Percentiles rank a stretch among this genome's conserved stretches.
Evolutionary conservation across 1,284 basidiomycete species (phyloP).

Genomic region (Pulveroboletus ridleyi): DNA sequence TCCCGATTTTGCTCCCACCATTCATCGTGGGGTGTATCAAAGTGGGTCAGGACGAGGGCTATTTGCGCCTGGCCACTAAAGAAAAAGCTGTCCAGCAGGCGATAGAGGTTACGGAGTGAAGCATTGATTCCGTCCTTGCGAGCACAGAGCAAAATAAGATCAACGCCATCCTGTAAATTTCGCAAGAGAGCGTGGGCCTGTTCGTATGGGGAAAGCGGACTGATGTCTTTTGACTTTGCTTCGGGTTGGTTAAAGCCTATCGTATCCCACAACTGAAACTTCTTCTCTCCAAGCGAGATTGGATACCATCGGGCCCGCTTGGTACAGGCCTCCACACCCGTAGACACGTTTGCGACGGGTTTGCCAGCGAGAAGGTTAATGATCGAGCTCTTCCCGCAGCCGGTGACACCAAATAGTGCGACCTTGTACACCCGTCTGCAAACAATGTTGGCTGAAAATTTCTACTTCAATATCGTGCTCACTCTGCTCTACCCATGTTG

Average conservation of each 20-base stretch:
- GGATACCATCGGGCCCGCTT: constrained; percentile 36
- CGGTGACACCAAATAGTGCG: constrained; percentile 34
- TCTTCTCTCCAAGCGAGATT: constrained; percentile 26
- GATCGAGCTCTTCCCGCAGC: constrained; percentile 37
- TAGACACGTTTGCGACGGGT: constrained; percentile 29
- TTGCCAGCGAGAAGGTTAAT: constrained; percentile 34
- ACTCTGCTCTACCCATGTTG: constrained; percentile 24
- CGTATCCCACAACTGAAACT: constrained; percentile 41
- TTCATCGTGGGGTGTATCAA: constrained; percentile 32
- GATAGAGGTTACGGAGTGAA: constrained; percentile 35
- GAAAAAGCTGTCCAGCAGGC: constrained; percentile 34
- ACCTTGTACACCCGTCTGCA: constrained; percentile 34
- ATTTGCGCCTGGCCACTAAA: constrained; percentile 38
- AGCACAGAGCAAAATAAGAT: constrained; percentile 34
- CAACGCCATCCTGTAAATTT: constrained; percentile 33
- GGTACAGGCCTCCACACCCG: constrained; percentile 33
- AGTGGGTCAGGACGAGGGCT: constrained; percentile 44
- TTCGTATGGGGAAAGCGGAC: constrained; percentile 34
- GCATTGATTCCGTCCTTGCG: constrained; percentile 34
- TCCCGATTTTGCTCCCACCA: constrained; percentile 37
- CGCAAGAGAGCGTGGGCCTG: constrained; percentile 34
- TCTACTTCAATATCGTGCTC: constrained; percentile 18
- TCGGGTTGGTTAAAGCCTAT: constrained; percentile 36
- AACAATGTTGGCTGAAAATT: constrained; percentile 15
- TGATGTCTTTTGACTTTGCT: constrained; percentile 17